Base-by-base conservation (phyloP, 2,329 filamentous ascomycete genomes). In the Leptographium procerum region DNA sequence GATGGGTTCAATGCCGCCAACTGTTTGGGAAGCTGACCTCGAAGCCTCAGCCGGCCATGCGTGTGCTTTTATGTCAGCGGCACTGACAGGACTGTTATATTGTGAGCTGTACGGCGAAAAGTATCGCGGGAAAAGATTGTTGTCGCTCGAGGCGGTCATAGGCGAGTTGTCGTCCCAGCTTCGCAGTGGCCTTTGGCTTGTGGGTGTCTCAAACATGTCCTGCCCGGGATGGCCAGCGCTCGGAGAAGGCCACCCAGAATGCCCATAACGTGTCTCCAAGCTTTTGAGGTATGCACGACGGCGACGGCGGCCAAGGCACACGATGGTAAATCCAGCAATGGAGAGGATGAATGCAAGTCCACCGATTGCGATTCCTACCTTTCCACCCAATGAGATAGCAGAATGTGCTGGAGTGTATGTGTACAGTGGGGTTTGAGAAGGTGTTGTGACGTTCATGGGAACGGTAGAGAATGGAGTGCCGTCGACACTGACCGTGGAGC, bases 71-170 rank as follows among this genome's bases (percentile, higher is more conserved):
- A 22, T 66, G 40, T 77, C 75, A 1, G 68, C 69, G 0, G 70
- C 76, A 57, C 73, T 79, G 60, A 81, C 73, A 0, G 82, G 82
- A 64, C 80, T 84, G 67, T 73, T 81, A 69, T 77, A 84, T 60
- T 82, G 79, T 47, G 80, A 83, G 24, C 73, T 75, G 65, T 85
- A 85, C 0, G 83, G 82, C 4, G 80, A 83, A 62, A 83, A 77
- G 68, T 84, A 82, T 8, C 72, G 75, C 1, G 61, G 72, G 62
- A 62, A 57, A 61, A 34, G 34, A 52, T 61, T 60, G 31, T 45
- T 57, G 24, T 59, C 57, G 19, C 72, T 72, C 50, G 66, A 67
- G 2, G 71, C 72, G 52, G 75, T 79, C 59, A 76, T 63, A 0
- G 75, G 82, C 29, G 76, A 82, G n/a, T 55, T 45, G 61, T 80